A percentile compares a stretch with the other conserved stretches of the same genome.
These are phyloP conservation scores for Calonectria crousiana DNA, from an alignment of 2,329 filamentous ascomycete genomes.

Conservation along the genomic window DNA sequence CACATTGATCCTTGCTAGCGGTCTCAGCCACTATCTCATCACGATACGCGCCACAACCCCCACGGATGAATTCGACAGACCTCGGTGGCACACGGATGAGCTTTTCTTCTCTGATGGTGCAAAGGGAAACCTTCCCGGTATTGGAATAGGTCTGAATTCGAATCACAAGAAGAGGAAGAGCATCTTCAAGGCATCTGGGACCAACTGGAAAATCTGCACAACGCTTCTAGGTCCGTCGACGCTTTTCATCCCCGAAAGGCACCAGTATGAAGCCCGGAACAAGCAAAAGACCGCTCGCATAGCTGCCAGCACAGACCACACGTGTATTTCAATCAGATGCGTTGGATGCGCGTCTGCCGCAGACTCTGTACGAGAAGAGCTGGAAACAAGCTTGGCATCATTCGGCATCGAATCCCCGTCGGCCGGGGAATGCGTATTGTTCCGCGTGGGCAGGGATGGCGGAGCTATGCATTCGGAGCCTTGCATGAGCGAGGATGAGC, in stretches of 20 bases:
- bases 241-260: slow-evolving; percentile 53
- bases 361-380: slow-evolving; percentile 52
- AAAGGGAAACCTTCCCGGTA: slow-evolving; percentile 31
- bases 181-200: slow-evolving; percentile 24
- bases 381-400: slow-evolving; percentile 44
- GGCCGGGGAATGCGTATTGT: slow-evolving; percentile 53
- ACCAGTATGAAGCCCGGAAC: slow-evolving; percentile 48
- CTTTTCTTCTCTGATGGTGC: slow-evolving; percentile 53
- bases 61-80: slow-evolving; percentile 56
- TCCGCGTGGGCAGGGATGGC: slow-evolving; percentile 54
- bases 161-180: background rate
- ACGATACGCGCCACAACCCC: slow-evolving; percentile 60
- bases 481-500: slow-evolving; percentile 44
- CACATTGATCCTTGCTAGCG: slow-evolving; percentile 49
- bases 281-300: slow-evolving; percentile 47
- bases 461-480: slow-evolving; percentile 60
- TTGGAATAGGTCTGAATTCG: slow-evolving; percentile 21
- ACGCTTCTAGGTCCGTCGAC: slow-evolving; percentile 61
- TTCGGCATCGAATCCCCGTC: slow-evolving; percentile 40
- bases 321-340: slow-evolving; percentile 57
- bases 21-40: slow-evolving; percentile 58
- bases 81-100: slow-evolving; percentile 64
- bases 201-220: slow-evolving; percentile 63
- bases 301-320: slow-evolving; percentile 48
- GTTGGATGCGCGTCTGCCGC: slow-evolving; percentile 57